Evolutionary conservation across 1,139 yeast genomes (phyloP), one percentile per base, ranked within the genome.

Genomic region (Saccharomycopsis hybrid): DNA sequence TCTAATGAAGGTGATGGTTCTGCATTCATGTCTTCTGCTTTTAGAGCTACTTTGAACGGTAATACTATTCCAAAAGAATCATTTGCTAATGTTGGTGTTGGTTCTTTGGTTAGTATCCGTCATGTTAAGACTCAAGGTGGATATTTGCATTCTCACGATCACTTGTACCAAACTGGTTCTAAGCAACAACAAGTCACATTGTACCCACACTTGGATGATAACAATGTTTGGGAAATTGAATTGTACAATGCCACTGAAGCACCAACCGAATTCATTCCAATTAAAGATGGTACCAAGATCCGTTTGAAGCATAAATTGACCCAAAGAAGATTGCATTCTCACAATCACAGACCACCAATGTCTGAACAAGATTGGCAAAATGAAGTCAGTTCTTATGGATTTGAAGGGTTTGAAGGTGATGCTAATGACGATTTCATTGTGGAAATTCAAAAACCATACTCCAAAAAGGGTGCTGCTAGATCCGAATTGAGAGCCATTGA

Each of bases 361-460:
- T 76, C 90, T 55, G 90, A 84, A 64, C 82, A 83, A 59, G 98
- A 92, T 63, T 94, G 97, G 95, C 95, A 89, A 70, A 87, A 87
- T 68, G 99, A 94, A 71, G 95, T 80, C 30, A 80, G 95, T 18
- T 81, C 88, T 65, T 94, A 94, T 64, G 99, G 99, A 24, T 86
- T 69, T 63, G 87, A 84, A 47, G 97, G 95, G 4, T 94, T 92
- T 61, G 80, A 66, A 25, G 98, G 98, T 63, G 98, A 94, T 70
- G 87, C 90, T 57, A 94, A 94, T 68, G 99, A 94, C 70, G 94
- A 89, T 67, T 94, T 90, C 71, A 72, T 87, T 54, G 86, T 94
- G 52, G 97, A 92, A 69, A 85, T 94, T 60, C 86, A 85, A 54
- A 71, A 78, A 59, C 71, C 74, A 52, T 65, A 72, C 58, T 73